Evolutionary conservation across 2,329 filamentous ascomycete genomes (phyloP), one percentile per base, ranked within the genome.

Genomic region (Aspergillus unguis): DNA sequence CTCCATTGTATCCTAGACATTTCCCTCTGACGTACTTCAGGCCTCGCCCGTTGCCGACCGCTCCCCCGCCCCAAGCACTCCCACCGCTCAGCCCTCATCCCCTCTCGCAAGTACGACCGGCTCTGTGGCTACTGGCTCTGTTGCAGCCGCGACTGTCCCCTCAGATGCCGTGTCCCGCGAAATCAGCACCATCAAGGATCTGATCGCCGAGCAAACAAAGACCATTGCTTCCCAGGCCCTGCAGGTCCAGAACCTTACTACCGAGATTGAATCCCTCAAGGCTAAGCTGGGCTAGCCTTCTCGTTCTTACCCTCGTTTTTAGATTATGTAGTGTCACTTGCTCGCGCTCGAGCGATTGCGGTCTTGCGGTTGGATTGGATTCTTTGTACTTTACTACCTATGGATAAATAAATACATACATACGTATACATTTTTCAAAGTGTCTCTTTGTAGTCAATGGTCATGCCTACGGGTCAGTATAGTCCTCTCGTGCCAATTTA

Each of bases 231-330:
- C 82, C n/a, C 88, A 96, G 73, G 87, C 82, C 45, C 81, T 88
- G 65, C 86, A 91, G 70, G 90, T 95, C 62, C 79, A 79, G 45
- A 77, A 79, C 28, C 75, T 95, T 44, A 82, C 87, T 2, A 72
- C 77, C 29, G 89, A 95, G 71, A 85, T 95, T 10, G 90, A 94
- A 66, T 80, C 82, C 11, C 78, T 96, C 62, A 95, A 95, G 81
- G 84, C 84, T 72, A 87, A 85, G 70, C 79, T 92, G 54, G 82
- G 81, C 52, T 72, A 66, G 59, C 57, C 58, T 49, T 46, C 7
- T 25, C 36, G 25, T 25, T 43, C 7, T 5, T 35, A 29, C 7
- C 17, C 36, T 44, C 11, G 25, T 37, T 26, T 32, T 32, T 26
- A 29, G 45, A 38, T 47, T 42, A 17, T 17, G 17, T 17, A 17